Evolutionary conservation across 2,329 filamentous ascomycete genomes (phyloP).

Genomic region (Plenodomus tracheiphilus): DNA sequence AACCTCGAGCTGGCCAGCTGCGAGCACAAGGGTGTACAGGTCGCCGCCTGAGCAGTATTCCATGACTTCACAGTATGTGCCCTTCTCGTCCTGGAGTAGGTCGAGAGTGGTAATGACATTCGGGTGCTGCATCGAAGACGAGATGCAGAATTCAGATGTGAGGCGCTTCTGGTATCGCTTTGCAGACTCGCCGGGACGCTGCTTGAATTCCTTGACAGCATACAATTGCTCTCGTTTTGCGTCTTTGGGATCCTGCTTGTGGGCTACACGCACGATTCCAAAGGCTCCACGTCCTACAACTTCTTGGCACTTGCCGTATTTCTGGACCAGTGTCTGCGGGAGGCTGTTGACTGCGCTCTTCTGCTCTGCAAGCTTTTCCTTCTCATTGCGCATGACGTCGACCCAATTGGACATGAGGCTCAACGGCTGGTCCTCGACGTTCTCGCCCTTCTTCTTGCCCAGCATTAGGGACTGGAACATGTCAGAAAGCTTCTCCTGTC

Average conservation of each 20-base stretch:
- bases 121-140: conserved; percentile 91
- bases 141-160: conserved; percentile 98
- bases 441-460: conserved; percentile 77
- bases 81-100: conserved; percentile 91
- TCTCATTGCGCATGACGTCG: conserved; percentile 86
- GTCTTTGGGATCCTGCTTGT: conserved; percentile 86
- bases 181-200: conserved; percentile 88
- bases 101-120: conserved; percentile 99
- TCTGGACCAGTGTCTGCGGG: conserved; percentile 82
- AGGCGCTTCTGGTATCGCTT: conserved; percentile 98
- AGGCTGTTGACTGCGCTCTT: conserved; percentile 77
- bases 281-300: conserved; percentile 95
- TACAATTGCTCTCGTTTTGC: conserved; percentile 82
- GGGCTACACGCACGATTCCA: conserved; percentile 94
- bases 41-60: conserved; percentile 98
- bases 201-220: conserved; percentile 96
- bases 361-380: conserved; percentile 73
- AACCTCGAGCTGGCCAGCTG: conserved; percentile 88
- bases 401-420: conserved; percentile 97
- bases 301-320: conserved; percentile 98
- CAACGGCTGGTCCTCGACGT: conserved; percentile 73
- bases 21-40: conserved; percentile 88
- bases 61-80: conserved; percentile 99
- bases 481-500: conserved; percentile 92
- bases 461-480: conserved; percentile 83